Percentiles rank a stretch among this genome's conserved stretches.
phyloP scores from a whole-genome alignment of 2,329 filamentous ascomycete species.

The Tricladium varicosporioides region DNA sequence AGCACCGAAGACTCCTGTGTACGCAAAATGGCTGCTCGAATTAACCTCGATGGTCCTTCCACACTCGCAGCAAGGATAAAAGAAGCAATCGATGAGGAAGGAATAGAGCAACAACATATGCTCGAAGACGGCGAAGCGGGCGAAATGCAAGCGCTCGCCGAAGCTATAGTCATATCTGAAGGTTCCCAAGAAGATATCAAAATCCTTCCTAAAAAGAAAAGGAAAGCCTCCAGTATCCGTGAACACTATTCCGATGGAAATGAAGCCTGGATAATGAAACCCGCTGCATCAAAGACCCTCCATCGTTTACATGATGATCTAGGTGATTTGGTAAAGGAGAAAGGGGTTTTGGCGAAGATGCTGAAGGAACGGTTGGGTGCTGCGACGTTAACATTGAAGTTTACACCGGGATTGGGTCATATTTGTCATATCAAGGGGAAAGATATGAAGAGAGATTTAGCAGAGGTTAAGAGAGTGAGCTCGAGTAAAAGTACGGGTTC shows the following conservation, averaged over 20 bases:
- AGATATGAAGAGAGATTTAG: constrained; percentile 46
- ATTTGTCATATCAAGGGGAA: constrained; percentile 88
- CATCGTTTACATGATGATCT: constrained; percentile 67
- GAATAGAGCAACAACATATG: constrained; percentile 76
- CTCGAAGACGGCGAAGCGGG: constrained; percentile 70
- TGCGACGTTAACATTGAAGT: constrained; percentile 72
- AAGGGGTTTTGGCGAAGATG: constrained; percentile 54
- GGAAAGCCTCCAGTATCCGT: constrained; percentile 45
- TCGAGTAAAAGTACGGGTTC: constrained; percentile 82
- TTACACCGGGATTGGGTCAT: constrained; percentile 84
- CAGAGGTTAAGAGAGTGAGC: constrained; percentile 54
- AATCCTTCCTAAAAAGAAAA: constrained; percentile 42
- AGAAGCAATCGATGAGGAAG: constrained; percentile 87
- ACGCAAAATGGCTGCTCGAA: constrained; percentile 49
- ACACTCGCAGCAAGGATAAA: constrained; percentile 70
- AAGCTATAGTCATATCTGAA: constrained; percentile 67
- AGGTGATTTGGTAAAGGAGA: constrained; percentile 57
- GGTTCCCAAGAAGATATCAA: constrained; percentile 57
- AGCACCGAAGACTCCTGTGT: constrained; percentile 37
- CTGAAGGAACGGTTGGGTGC: constrained; percentile 62
- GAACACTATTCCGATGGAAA: constrained; percentile 60
- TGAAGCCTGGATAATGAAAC: constrained; percentile 64
- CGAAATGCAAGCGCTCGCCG: constrained; percentile 70
- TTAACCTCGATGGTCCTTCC: constrained; percentile 65
- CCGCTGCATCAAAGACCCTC: constrained; percentile 65